Evolutionary conservation across 1,139 yeast genomes (phyloP).

Genomic region (Scheffersomyces cryptocercus): DNA sequence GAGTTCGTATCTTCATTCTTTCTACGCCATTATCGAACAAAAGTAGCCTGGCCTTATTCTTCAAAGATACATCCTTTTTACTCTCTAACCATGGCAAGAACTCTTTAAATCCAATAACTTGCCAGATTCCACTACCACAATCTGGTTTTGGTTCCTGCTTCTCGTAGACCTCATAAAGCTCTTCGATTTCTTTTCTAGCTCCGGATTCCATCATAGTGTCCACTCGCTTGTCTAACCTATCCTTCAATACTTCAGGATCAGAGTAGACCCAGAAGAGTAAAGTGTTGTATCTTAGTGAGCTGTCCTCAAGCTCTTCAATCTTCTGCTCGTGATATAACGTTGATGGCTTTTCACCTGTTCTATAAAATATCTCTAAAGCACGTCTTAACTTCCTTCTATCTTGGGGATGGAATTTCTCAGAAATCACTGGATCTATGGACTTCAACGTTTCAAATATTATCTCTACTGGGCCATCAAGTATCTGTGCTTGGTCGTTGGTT

Average conservation of each 20-base stretch:
- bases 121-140: slow-evolving; percentile 82
- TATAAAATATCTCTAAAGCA: slow-evolving; percentile 76
- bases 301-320: slow-evolving; percentile 40
- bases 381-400: slow-evolving; percentile 77
- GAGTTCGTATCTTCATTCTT: slow-evolving; percentile 79
- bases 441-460: slow-evolving; percentile 48
- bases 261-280: slow-evolving; percentile 84
- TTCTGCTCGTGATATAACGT: slow-evolving; percentile 66
- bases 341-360: slow-evolving; percentile 69
- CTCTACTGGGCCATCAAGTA: slow-evolving; percentile 61
- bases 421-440: slow-evolving; percentile 67
- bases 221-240: slow-evolving; percentile 73
- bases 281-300: slow-evolving; percentile 62
- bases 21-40: slow-evolving; percentile 54
- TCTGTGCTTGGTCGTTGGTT: slow-evolving; percentile 39
- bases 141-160: slow-evolving; percentile 39
- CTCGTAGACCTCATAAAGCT: slow-evolving; percentile 50
- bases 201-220: slow-evolving; percentile 76
- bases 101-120: slow-evolving; percentile 94
- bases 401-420: slow-evolving; percentile 87
- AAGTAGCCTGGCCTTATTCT: slow-evolving; percentile 11
- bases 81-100: slow-evolving; percentile 73
- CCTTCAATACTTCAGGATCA: slow-evolving; percentile 57
- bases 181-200: slow-evolving; percentile 67
- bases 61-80: slow-evolving; percentile 1